Evolutionary conservation across 305 asterid species (phyloP), one percentile per base, ranked within the genome.

Genomic region (Withania somnifera): DNA sequence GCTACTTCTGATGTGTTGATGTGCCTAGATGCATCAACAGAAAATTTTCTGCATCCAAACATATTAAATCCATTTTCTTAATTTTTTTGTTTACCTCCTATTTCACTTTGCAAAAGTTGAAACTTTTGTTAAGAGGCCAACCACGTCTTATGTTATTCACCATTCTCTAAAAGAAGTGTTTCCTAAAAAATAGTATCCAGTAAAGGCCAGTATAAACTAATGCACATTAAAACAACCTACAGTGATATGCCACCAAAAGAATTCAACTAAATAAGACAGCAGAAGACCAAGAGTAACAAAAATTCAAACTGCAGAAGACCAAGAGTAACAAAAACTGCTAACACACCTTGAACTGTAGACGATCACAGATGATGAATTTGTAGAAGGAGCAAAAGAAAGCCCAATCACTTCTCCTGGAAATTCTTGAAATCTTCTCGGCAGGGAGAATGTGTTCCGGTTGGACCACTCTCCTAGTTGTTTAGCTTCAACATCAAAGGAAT

Each of bases 371-470:
- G 97, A 93, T 50, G 98, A 90, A 77, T 84, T 85, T 81, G 91
- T 61, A 66, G 97, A 89, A 54, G 97, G 98, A n/a, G 86, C 93
- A 87, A 97, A 94, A 11, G 99, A 90, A 64, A 97, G 92, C 71
- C 99, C 99, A 47, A 92, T 93, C 53, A 97, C 99, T 89, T 93
- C 99, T 67, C 99, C 99, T 56, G 99, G 98, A 89, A 97, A 95
- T 83, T 97, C 99, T 87, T 91, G 98, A 83, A 90, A 97, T 85
- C 94, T 90, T 88, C 87, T 91, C 13, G 98, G 98, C 83, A 97
- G 90, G 68, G 94, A 89, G 82, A 88, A 92, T 1, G 98, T 90
- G 77, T 93, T 88, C 51, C 82, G 86, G 88, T 73, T 89, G 81
- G 99, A 97, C 99, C 98, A 97, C 83, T 94, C 97, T 38, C 98